A percentile compares a stretch with the other conserved stretches of the same genome.
Conservation (phyloP, 225 moss, liverwort and hornwort species). For the Marchantia paleacea region DNA sequence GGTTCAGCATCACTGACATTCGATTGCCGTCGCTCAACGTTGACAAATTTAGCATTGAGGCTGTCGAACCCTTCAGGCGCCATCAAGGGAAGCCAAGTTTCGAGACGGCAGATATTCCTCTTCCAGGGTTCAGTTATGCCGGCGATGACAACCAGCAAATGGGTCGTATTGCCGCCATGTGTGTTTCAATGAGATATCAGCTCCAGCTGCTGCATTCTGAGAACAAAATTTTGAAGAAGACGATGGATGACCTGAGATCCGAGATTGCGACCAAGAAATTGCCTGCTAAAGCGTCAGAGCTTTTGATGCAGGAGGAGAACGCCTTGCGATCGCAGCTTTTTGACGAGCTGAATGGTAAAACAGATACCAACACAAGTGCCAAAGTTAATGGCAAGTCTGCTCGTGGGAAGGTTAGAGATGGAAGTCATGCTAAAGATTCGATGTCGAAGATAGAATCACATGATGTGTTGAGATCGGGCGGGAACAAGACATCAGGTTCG, state of each 20-base stretch:
- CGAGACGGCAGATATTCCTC: conserved; percentile 32
- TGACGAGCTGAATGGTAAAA: conserved; percentile 74
- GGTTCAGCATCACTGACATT: conserved; percentile 38
- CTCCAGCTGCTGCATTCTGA: conserved; percentile 74
- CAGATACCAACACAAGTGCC: conserved; percentile 29
- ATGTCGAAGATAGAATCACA: conserved; percentile 35
- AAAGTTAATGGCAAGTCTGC: conserved; percentile 30
- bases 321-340: conserved; percentile 82
- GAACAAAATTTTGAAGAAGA: conserved; percentile 62
- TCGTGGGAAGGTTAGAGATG: conserved; percentile 24
- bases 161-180: conserved; percentile 65
- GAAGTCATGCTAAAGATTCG: conserved; percentile 21
- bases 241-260: conserved; percentile 73
- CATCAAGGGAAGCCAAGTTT: conserved; percentile 26
- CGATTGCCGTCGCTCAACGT: conserved; percentile 32
- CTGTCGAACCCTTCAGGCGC: conserved; percentile 14
- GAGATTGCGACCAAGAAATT: conserved; percentile 46
- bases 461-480: conserved; percentile 23
- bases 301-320: conserved; percentile 55
- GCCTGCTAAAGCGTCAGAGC: conserved; percentile 43
- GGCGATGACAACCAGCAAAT: conserved; percentile 53
- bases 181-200: conserved; percentile 79
- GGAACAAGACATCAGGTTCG: conserved; percentile 23
- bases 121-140: conserved; percentile 19
- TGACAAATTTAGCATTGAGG: conserved; percentile 46